Evolutionary conservation across 2,329 filamentous ascomycete genomes (phyloP), one percentile per base, ranked within the genome.

Genomic region (Zymoseptoria brevis): DNA sequence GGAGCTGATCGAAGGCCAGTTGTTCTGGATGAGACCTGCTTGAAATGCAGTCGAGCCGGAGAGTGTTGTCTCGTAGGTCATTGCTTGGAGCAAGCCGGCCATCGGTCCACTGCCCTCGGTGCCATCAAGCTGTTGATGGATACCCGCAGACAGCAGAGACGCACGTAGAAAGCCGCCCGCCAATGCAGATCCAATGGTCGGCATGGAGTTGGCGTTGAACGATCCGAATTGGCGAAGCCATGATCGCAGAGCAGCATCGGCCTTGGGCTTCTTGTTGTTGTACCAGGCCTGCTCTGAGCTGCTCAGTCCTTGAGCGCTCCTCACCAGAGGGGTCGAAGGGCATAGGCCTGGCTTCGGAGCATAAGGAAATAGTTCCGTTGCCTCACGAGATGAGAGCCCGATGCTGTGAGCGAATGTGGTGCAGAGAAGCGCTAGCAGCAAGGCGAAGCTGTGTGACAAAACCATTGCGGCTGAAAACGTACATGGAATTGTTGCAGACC

Each of bases 31-130:
- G 19, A 78, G 53, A 2, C 75, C 76, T 2, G 73, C 73, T 0
- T 77, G 62, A 8, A 79, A 62, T 76, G 76, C 78, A 5, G 66
- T 66, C 52, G 76, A 76, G 22, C 76, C 76, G 24, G 74, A 75
- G 4, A 78, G 67, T 1, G n/a, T 75, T 50, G 73, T 67, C 35
- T 78, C 72, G 60, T 79, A 78, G 2, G 75, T 76, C 11, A 77
- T 48, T 4, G 70, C 73, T 66, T 78, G 76, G 53, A 72, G 77
- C 0, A 79, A 63, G 7, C 76, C 76, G 30, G 68, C 73, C 8
- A 74, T 73, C 24, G 67, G 68, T 4, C 69, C 64, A 55, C 70
- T 63, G 59, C 72, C 73, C 54, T 78, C 75, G 55, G 75, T 69
- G 7, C 49, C 61, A 66, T 79, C 76, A 11, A 77, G 65, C 2